A percentile compares a stretch with the other conserved stretches of the same genome.
Evolutionary conservation across 805 yeast species (phyloP).

Genomic region (Debaryomyces castellii): DNA sequence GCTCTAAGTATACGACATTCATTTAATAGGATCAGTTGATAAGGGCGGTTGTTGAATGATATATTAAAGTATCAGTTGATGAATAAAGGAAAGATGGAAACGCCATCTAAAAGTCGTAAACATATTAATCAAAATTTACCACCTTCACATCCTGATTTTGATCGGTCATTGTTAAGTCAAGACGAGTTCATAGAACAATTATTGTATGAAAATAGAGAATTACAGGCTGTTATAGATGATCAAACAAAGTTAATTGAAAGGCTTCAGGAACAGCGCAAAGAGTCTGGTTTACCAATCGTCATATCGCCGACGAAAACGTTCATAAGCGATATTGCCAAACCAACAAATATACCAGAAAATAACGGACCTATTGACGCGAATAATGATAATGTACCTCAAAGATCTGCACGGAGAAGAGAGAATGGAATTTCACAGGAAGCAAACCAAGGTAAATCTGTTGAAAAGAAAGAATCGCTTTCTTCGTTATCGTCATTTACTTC

Average conservation of each 20-base stretch:
- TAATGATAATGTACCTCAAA: constrained; percentile 17
- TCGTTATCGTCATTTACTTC: constrained; percentile 10
- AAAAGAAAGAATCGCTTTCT: not conserved
- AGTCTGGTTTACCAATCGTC: not conserved
- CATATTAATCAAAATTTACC: constrained; percentile 7
- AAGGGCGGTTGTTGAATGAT: not conserved
- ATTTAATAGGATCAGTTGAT: not conserved
- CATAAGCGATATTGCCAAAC: not conserved
- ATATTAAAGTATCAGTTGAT: not conserved
- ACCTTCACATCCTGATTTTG: constrained; percentile 38
- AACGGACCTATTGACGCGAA: not conserved
- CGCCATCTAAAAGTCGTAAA: not conserved
- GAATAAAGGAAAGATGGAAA: not conserved
- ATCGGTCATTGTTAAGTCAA: constrained; percentile 27
- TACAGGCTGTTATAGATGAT: constrained; percentile 11
- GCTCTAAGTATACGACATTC: not conserved
- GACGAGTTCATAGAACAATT: constrained; percentile 34
- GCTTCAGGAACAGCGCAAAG: constrained; percentile 8
- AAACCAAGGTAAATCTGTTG: not conserved
- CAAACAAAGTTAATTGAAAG: constrained; percentile 10
- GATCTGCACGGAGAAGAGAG: constrained; percentile 23
- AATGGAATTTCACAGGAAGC: not conserved
- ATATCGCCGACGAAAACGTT: not conserved
- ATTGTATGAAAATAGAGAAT: constrained; percentile 34
- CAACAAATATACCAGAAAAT: not conserved